A percentile compares a stretch with the other conserved stretches of the same genome.
Evolutionary conservation across 257 asterid genomes (phyloP).

Genomic region (Jasminum sambac): DNA sequence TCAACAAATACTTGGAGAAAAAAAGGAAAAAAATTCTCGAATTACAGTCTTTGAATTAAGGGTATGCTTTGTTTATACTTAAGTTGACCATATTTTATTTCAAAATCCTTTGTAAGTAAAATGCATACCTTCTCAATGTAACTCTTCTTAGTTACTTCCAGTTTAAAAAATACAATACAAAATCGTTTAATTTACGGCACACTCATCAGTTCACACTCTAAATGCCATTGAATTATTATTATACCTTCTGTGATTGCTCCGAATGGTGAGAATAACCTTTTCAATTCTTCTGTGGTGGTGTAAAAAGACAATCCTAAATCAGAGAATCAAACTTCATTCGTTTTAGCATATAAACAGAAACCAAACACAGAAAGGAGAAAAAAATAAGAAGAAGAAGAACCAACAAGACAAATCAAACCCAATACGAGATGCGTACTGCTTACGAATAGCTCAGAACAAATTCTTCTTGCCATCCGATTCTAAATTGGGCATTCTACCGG

Average conservation of each 20-base stretch:
- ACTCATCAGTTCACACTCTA: not conserved
- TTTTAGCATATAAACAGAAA: conserved; percentile 1
- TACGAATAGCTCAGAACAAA: conserved; percentile 54
- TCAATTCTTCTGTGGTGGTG: conserved; percentile 49
- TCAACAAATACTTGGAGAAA: not conserved
- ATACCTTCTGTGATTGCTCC: conserved; percentile 61
- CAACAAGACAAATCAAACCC: too few species aligned
- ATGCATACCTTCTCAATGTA: not conserved
- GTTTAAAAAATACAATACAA: not conserved
- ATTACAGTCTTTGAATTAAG: not conserved
- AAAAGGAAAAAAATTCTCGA: not conserved
- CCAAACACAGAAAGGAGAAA: not conserved
- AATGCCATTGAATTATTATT: not conserved
- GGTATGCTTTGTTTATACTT: not conserved
- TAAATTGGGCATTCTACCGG: not conserved
- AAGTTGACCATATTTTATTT: not conserved
- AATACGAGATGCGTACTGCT: conserved; percentile 42
- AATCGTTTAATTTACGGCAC: not conserved
- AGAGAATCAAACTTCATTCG: not conserved
- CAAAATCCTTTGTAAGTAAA: not conserved
- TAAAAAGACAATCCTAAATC: conserved; percentile 71
- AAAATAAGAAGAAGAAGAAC: not conserved
- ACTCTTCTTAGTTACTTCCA: not conserved
- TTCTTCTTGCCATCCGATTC: conserved; percentile 48
- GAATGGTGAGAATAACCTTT: conserved; percentile 58